These are phyloP conservation scores for Monilinia aucupariae DNA, from an alignment of 2,329 filamentous ascomycete genomes.

Conservation along the genomic window DNA sequence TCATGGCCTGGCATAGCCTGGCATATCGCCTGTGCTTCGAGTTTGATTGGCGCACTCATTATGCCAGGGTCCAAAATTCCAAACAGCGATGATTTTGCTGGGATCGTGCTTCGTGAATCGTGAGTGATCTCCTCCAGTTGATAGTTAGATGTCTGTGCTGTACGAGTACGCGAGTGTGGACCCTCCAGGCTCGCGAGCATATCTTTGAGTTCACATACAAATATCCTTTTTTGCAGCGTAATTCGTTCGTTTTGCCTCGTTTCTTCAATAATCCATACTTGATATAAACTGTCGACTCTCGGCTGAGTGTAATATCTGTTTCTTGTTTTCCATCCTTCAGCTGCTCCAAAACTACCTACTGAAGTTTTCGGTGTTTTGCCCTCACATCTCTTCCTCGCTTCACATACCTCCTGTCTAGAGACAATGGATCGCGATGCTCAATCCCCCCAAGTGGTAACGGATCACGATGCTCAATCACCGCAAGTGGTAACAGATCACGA, in stretches of 20 bases:
- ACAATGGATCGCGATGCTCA: conserved; percentile 1
- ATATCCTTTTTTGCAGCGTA: neutral
- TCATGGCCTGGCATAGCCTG: neutral
- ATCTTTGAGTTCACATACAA: neutral
- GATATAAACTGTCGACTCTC: neutral
- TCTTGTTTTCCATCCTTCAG: neutral
- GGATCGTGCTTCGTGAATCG: neutral
- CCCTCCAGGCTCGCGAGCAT: neutral
- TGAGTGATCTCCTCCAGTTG: conserved; percentile 2
- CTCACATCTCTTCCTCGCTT: neutral
- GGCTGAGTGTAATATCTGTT: neutral
- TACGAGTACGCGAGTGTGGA: conserved; percentile 7
- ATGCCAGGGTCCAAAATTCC: neutral
- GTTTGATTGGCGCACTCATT: neutral
- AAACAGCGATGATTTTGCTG: neutral
- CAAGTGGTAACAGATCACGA: neutral
- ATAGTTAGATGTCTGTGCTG: conserved; percentile 1
- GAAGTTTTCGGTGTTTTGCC: neutral
- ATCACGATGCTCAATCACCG: neutral
- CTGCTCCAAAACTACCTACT: neutral
- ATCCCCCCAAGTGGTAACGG: neutral
- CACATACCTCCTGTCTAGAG: neutral
- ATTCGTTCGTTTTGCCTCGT: neutral
- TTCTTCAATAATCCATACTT: neutral
- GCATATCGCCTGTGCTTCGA: too few relatives aligned